These are phyloP conservation scores for Populus deltoides DNA, from an alignment of 345 rosid genomes.

Conservation along the genomic window DNA sequence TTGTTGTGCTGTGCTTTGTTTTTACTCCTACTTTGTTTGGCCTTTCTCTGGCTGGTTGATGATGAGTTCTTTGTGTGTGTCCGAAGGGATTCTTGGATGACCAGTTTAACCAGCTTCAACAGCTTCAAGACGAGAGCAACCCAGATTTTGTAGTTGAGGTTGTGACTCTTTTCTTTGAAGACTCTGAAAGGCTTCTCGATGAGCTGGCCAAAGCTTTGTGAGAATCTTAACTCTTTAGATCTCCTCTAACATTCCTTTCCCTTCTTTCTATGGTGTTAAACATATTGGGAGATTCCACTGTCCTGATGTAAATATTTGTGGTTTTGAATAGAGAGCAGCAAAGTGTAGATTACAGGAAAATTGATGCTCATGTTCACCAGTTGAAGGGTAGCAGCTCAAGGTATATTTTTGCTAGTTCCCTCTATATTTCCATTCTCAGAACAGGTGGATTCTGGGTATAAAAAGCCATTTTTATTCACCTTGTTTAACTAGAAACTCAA, in stretches of 20 bases:
- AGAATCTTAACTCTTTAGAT: slow-evolving; percentile 7
- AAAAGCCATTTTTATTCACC: background rate
- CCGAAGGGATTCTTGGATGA: slow-evolving; percentile 54
- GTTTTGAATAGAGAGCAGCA: slow-evolving; percentile 34
- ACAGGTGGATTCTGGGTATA: no score
- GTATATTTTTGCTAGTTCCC: slow-evolving; percentile 8
- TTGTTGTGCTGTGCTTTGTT: background rate
- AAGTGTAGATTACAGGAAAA: slow-evolving; percentile 39
- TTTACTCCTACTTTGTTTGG: background rate
- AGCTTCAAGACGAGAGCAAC: slow-evolving; percentile 61
- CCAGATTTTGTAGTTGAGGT: slow-evolving; percentile 64
- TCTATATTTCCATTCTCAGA: background rate
- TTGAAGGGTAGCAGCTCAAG: slow-evolving; percentile 67
- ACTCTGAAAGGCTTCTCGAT: slow-evolving; percentile 51
- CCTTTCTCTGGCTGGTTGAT: background rate
- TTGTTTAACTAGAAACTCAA: background rate
- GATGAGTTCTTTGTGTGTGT: slow-evolving; percentile 4
- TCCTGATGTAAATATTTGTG: background rate
- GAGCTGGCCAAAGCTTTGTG: slow-evolving; percentile 49
- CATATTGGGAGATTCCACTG: background rate
- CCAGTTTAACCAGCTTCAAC: slow-evolving; percentile 55
- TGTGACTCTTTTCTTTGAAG: slow-evolving; percentile 56
- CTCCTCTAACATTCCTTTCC: background rate
- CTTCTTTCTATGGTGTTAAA: background rate
- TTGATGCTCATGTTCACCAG: slow-evolving; percentile 54